Base-by-base conservation (phyloP, 2,329 filamentous ascomycete genomes). In the Paracamarosporium sp. region DNA sequence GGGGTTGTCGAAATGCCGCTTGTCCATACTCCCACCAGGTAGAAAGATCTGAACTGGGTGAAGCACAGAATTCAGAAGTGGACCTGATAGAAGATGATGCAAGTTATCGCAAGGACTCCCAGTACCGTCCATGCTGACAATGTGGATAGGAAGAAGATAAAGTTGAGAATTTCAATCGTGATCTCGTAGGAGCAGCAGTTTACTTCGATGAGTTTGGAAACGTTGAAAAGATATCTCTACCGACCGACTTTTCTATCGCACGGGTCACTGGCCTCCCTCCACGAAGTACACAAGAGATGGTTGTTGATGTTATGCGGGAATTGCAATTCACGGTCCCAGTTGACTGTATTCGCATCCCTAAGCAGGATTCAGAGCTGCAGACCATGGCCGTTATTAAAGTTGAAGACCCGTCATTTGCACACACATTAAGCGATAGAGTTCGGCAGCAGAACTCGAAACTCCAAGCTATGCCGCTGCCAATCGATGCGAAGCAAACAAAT, bases 141-240 rank as follows among this genome's bases (percentile, higher is more conserved):
- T 46, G 22, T 33, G 20, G 27, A 2, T 7, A 56, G 31, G 33
- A 53, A 46, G 56, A 52, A 11, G 33, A 47, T 17, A 53, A 46
- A 3, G 17, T 12, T 5, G 43, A 53, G 11, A 50, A 56, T 17
- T 47, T 57, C 28, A 56, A 36, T 27, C 57, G 57, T 12, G 30
- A 43, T 27, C n/a, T 60, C 17, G 25, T 50, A 40, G 57, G 57
- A 33, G 57, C 57, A 45, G 43, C 36, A 28, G 48, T 60, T 12
- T 20, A 30, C n/a, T 60, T 60, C 54, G 28, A 54, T 30, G 54
- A 53, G 33, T 60, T 60, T 27, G 57, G 57, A 7, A 33, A 54
- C 12, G 38, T 60, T 36, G 20, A 48, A 22, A 53, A 53, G 41
- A 28, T 57, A 25, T 53, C 53, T 31, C 44, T 60, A 17, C 54